Conservation (phyloP, 1,284 basidiomycete genomes). For the Butyriboletus appendiculatus region DNA sequence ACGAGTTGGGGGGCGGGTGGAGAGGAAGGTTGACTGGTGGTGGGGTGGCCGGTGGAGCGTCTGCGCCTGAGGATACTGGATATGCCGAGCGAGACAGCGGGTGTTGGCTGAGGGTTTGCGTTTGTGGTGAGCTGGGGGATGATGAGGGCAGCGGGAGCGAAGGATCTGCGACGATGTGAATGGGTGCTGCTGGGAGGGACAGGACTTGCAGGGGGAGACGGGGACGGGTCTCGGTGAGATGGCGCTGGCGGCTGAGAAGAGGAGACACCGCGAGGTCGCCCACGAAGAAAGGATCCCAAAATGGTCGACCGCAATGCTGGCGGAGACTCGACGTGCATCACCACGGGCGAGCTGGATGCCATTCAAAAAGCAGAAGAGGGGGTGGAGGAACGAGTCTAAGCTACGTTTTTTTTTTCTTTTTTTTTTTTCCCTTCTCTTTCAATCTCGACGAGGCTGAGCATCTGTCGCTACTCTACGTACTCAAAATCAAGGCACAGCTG, state of each 20-base stretch:
- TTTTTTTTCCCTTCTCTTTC: constrained; percentile 4
- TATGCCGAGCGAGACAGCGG: constrained; percentile 37
- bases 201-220: constrained; percentile 27
- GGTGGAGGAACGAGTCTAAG: too few relatives aligned
- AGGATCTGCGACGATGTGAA: constrained; percentile 27
- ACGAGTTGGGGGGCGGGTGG: constrained; percentile 10
- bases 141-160: constrained; percentile 25
- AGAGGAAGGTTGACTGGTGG: constrained; percentile 25
- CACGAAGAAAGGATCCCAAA: constrained; percentile 38
- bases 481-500: constrained; percentile 13
- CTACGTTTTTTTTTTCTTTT: constrained; percentile 1
- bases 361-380: not conserved
- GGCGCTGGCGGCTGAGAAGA: constrained; percentile 19
- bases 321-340: constrained; percentile 23
- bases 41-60: constrained; percentile 45
- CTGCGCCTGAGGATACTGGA: constrained; percentile 52
- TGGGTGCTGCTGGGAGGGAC: constrained; percentile 1
- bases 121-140: constrained; percentile 24
- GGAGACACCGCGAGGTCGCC: constrained; percentile 34
- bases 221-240: constrained; percentile 11
- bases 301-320: constrained; percentile 33
- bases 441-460: constrained; percentile 17
- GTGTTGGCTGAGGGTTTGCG: constrained; percentile 21
- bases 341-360: constrained; percentile 7
- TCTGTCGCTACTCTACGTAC: not conserved